Evolutionary conservation across 495 filamentous ascomycete species (phyloP), one percentile per base, ranked within the genome.

Genomic region (Neurospora cerealis): DNA sequence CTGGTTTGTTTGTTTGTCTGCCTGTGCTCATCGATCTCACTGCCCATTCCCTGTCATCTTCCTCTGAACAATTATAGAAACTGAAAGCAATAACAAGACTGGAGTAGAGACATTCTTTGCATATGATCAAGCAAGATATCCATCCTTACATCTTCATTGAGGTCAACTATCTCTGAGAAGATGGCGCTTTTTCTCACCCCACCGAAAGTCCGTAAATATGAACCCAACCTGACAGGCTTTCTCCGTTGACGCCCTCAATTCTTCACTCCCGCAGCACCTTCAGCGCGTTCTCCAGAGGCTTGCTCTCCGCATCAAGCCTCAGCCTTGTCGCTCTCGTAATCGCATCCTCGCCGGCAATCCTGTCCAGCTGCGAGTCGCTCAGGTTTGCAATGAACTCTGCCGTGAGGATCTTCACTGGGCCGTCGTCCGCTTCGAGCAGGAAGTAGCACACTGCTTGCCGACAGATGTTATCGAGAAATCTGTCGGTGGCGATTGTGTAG

Each of bases 401-500:
- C 5, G 60, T 79, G 17, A 83, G 74, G 0, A 83, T 32, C 48
- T 74, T 69, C 8, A 85, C 71, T 0, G 83, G 82, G 69, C 80
- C 79, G 15, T 77, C 44, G 3, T 75, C 38, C 0, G 78, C 77
- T n/a, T 73, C 42, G 1, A 85, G 79, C 13, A 85, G 76, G 70
- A 73, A 77, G 69, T 84, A 73, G 40, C 82, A 78, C 9, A 83
- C 73, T 0, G 74, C 83, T 62, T 80, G 80, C 19, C 75, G 75
- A 74, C 82, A 88, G 19, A 91, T 78, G 71, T 80, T 83, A 71
- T 91, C 89, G 10, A 89, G 82, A 70, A 91, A 90, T 1, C 86
- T 81, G 72, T 87, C 87, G 24, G 75, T 79, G 0, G 88, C 84
- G 0, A 91, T 87, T 60, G 87, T 86, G 81, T 92, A 91, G 77